Conservation (phyloP, 495 filamentous ascomycete genomes). For the Mytilinidion resinicola region DNA sequence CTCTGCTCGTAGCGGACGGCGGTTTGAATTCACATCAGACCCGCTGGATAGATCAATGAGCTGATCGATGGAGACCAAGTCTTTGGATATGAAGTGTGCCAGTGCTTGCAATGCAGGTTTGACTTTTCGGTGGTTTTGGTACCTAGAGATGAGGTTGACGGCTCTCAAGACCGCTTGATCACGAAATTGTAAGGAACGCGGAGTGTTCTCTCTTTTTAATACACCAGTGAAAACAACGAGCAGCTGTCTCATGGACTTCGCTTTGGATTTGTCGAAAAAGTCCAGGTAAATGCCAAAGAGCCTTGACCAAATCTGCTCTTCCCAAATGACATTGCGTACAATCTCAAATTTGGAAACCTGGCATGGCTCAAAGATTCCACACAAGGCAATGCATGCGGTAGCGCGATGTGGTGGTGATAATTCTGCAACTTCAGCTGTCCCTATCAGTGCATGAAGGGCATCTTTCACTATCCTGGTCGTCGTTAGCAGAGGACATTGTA, state of each 20-base stretch:
- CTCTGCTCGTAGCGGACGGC: neutral
- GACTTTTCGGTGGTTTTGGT: slow-evolving; percentile 47
- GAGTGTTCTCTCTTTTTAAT: slow-evolving; percentile 1
- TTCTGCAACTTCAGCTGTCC: slow-evolving; percentile 16
- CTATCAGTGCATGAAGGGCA: neutral
- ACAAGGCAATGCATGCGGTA: slow-evolving; percentile 36
- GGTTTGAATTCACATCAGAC: no score
- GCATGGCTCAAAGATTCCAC: slow-evolving; percentile 31
- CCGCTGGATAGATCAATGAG: slow-evolving; percentile 32
- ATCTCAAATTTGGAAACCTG: slow-evolving; percentile 32
- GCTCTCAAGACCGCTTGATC: slow-evolving; percentile 36
- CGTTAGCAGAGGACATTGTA: neutral
- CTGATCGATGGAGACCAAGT: slow-evolving; percentile 33
- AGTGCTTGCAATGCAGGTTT: slow-evolving; percentile 58
- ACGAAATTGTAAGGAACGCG: neutral
- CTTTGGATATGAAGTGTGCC: slow-evolving; percentile 53
- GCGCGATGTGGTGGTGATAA: slow-evolving; percentile 28
- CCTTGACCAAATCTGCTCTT: slow-evolving; percentile 45
- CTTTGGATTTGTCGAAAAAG: slow-evolving; percentile 65
- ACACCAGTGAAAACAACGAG: slow-evolving; percentile 41
- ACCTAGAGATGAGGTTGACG: slow-evolving; percentile 45
- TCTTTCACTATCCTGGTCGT: neutral
- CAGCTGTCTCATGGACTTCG: slow-evolving; percentile 69
- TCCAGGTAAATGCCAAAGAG: slow-evolving; percentile 66
- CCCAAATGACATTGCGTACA: slow-evolving; percentile 33